Evolutionary conservation across 176 grass and related monocot genomes (phyloP).

Genomic region (Rhynchospora breviuscula): DNA sequence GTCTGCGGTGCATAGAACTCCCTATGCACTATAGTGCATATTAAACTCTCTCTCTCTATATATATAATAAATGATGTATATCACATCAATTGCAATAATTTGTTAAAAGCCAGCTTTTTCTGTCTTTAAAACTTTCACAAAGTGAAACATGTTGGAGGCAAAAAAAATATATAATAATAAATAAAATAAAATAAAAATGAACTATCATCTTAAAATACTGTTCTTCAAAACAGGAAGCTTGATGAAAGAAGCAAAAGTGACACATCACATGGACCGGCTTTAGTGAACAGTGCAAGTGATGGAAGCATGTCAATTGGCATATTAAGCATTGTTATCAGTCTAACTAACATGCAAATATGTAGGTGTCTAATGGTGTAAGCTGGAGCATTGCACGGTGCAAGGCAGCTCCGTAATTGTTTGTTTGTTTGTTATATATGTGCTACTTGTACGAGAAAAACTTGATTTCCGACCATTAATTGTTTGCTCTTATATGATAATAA

Average conservation of each 20-base stretch:
- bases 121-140: background rate
- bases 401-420: background rate
- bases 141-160: background rate
- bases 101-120: background rate
- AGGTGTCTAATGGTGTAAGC: background rate
- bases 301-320: conserved; percentile 1
- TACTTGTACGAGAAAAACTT: background rate
- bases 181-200: background rate
- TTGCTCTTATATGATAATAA: background rate
- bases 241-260: conserved; percentile 15
- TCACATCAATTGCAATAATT: background rate
- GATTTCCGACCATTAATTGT: background rate
- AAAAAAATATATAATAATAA: background rate
- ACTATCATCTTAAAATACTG: background rate
- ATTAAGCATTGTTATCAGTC: conserved; percentile 5
- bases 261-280: conserved; percentile 12
- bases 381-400: background rate
- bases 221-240: conserved; percentile 1
- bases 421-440: background rate
- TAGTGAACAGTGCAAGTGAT: conserved; percentile 21
- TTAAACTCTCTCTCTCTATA: no score
- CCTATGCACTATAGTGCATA: no score
- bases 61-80: background rate
- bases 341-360: conserved; percentile 15
- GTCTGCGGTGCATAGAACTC: no score